Percentiles rank a stretch among this genome's conserved stretches.
Conservation (phyloP, 345 rosid genomes). For the Acer saccharum region DNA sequence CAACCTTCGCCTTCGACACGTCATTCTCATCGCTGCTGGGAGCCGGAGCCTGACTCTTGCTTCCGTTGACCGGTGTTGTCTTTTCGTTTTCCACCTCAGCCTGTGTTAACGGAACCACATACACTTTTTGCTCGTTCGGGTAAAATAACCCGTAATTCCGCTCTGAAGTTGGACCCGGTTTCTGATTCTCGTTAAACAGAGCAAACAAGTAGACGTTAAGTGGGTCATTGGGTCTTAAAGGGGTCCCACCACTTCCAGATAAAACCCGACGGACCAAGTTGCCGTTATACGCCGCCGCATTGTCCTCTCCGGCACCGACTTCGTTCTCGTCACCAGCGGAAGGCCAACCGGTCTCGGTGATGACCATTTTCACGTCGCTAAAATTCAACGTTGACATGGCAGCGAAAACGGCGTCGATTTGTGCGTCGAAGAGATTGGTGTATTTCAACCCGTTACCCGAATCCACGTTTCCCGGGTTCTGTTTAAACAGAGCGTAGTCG, state of each 20-base stretch:
- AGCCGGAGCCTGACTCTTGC: constrained; percentile 39
- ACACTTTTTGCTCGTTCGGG: constrained; percentile 73
- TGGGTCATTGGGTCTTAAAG: constrained; percentile 64
- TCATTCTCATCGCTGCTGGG: constrained; percentile 20
- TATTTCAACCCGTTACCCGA: constrained; percentile 80
- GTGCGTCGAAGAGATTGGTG: constrained; percentile 75
- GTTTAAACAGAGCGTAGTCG: constrained; percentile 69
- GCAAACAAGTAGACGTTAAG: constrained; percentile 81
- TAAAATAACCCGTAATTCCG: constrained; percentile 90
- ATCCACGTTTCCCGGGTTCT: constrained; percentile 71
- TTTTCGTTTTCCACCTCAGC: constrained; percentile 8
- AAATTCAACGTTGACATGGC: constrained; percentile 76
- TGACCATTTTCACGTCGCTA: constrained; percentile 59
- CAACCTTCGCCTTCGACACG: constrained; percentile 22
- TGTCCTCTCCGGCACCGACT: constrained; percentile 59
- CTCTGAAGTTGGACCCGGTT: constrained; percentile 86
- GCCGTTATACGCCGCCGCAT: constrained; percentile 88
- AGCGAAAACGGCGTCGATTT: constrained; percentile 84
- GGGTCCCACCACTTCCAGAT: constrained; percentile 78
- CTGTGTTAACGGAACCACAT: constrained; percentile 56
- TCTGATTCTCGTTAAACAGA: constrained; percentile 82
- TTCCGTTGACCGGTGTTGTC: constrained; percentile 32
- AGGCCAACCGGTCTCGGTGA: constrained; percentile 98
- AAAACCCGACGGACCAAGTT: constrained; percentile 68
- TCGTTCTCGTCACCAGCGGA: constrained; percentile 83